Evolutionary conservation across 2,329 filamentous ascomycete genomes (phyloP), one percentile per base, ranked within the genome.

Genomic region (Sporothrix brunneoviolacea): DNA sequence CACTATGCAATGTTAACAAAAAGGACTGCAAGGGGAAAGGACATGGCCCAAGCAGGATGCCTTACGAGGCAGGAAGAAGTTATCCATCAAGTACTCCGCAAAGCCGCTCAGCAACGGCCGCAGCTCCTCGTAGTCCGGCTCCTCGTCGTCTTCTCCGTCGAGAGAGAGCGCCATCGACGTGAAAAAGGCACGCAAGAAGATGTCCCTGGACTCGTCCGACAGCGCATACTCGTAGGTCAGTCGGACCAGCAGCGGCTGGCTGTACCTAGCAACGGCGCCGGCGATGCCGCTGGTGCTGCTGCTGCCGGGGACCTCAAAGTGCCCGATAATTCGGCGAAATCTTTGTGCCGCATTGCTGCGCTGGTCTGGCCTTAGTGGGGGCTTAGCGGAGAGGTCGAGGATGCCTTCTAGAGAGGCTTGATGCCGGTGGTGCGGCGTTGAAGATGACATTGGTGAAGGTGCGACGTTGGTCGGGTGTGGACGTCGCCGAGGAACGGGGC

Each of bases 31-130:
- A n/a, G n/a, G n/a, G n/a, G n/a, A n/a, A n/a, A n/a, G n/a, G n/a
- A n/a, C n/a, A 41, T 24, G 6, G 5, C 6, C 10, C 24, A 28
- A 10, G 5, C 10, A 37, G 16, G 52, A 38, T 2, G 36, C 36
- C 53, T 42, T 55, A 60, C 58, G 51, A 33, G 59, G 58, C 4
- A 61, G 37, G 50, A 62, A 64, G 46, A 63, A 63, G 45, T 59
- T 57, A 48, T 61, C 49, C 4, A 63, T 41, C 6, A 64, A 52
- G 35, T 60, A 56, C 13, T 59, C 57, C 21, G 58, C 59, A 53
- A 63, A 63, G 32, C 38, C 54, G 41, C 50, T 54, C 21, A 62
- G 55, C 40, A 30, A 28, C 19, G 47, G 37, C 46, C 48, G 51
- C 7, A 59, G 27, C 16, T 53, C 51, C 7, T 57, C 48, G 21